These are phyloP conservation scores for Neltuma alba DNA, from an alignment of 306 rosid genomes.

Conservation along the genomic window DNA sequence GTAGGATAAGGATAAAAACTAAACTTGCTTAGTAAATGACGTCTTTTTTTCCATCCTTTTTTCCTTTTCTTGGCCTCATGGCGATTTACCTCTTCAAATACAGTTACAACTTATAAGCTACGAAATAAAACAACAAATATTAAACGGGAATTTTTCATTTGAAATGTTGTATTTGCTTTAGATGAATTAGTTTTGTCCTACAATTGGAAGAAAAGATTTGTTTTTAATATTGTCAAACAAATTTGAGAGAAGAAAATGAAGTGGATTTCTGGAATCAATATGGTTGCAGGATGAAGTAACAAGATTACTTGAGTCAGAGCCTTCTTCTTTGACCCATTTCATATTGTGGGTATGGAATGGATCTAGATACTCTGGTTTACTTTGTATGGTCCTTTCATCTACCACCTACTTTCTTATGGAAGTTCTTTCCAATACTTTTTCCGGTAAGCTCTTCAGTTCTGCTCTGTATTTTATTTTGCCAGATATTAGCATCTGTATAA, in stretches of 20 bases:
- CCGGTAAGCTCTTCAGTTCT: slow-evolving; percentile 54
- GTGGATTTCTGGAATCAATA: not conserved
- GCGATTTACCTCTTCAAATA: not conserved
- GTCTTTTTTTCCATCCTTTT: too few species aligned
- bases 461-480: not conserved
- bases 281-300: slow-evolving; percentile 64
- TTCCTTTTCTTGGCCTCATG: not conserved
- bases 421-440: slow-evolving; percentile 59
- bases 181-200: not conserved
- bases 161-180: not conserved
- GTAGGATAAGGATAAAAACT: not conserved
- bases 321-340: slow-evolving; percentile 50
- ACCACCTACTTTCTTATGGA: slow-evolving; percentile 72
- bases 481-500: slow-evolving; percentile 4
- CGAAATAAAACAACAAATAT: not conserved
- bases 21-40: too few species aligned
- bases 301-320: slow-evolving; percentile 60
- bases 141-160: not conserved
- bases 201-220: not conserved
- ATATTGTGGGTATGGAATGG: slow-evolving; percentile 79
- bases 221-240: not conserved
- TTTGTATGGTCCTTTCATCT: slow-evolving; percentile 75
- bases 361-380: slow-evolving; percentile 80
- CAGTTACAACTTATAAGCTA: not conserved
- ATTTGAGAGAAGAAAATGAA: slow-evolving; percentile 3